Conservation (phyloP, 2,329 filamentous ascomycete species). For the Alternaria infectoria region DNA sequence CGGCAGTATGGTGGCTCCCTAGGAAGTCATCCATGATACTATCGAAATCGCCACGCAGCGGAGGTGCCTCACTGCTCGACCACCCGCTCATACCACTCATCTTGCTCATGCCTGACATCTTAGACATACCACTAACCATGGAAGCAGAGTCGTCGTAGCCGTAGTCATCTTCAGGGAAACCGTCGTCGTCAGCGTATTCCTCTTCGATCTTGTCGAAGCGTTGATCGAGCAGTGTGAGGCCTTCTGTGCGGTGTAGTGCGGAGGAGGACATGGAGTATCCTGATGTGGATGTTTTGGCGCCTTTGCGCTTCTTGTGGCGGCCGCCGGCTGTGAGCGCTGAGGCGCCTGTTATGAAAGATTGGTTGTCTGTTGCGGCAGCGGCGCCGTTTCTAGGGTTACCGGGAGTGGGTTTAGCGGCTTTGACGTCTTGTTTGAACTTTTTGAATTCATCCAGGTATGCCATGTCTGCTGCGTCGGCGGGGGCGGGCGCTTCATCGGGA, state of each 20-base stretch:
- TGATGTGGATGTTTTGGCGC: constrained; percentile 85
- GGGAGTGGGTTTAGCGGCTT: constrained; percentile 49
- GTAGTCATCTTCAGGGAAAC: constrained; percentile 48
- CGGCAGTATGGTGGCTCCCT: constrained; percentile 71
- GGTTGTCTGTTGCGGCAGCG: constrained; percentile 66
- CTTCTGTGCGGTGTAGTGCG: constrained; percentile 84
- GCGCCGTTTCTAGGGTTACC: constrained; percentile 30
- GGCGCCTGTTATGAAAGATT: constrained; percentile 73
- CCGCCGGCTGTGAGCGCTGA: constrained; percentile 74
- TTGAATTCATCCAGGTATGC: constrained; percentile 93
- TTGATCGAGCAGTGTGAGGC: constrained; percentile 81
- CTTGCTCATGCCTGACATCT: constrained; percentile 57
- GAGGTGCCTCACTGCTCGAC: constrained; percentile 51
- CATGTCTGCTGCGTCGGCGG: constrained; percentile 62
- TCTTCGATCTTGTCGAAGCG: constrained; percentile 92
- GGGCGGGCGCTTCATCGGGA: constrained; percentile 40
- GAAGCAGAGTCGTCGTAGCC: constrained; percentile 46
- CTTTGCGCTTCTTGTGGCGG: constrained; percentile 91
- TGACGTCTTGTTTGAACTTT: constrained; percentile 85
- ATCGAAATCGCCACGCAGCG: constrained; percentile 80
- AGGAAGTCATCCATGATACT: constrained; percentile 93
- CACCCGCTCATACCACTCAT: constrained; percentile 46
- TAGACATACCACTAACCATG: constrained; percentile 56
- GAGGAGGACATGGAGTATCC: constrained; percentile 93
- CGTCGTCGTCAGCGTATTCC: constrained; percentile 64